phyloP scores from a whole-genome alignment of 257 asterid genomes.

The Phtheirospermum japonicum region DNA sequence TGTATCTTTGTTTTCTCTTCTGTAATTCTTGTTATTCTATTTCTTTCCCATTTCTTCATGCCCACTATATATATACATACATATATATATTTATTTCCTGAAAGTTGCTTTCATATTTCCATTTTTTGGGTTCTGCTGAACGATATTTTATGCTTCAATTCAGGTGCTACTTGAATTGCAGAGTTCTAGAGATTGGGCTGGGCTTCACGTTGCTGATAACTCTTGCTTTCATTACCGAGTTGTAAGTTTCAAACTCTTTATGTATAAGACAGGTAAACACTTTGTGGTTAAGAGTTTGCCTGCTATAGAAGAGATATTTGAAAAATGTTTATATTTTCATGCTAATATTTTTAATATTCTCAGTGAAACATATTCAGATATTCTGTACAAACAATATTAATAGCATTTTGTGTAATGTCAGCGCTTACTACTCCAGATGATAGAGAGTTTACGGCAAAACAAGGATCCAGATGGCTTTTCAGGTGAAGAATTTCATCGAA shows the following conservation, averaged over 20 bases:
- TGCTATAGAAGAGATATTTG: not conserved
- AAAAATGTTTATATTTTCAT: slow-evolving; percentile 8
- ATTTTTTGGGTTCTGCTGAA: slow-evolving; percentile 21
- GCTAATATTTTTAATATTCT: slow-evolving; percentile 15
- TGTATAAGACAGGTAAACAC: not conserved
- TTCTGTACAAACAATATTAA: slow-evolving; percentile 20
- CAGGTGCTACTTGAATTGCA: slow-evolving; percentile 68
- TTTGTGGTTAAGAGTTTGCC: not conserved
- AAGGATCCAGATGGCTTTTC: slow-evolving; percentile 37
- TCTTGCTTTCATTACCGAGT: slow-evolving; percentile 95
- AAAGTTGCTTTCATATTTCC: slow-evolving; percentile 18
- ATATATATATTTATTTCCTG: slow-evolving; percentile 1
- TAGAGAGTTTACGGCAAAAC: slow-evolving; percentile 35
- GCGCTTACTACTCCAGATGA: slow-evolving; percentile 67
- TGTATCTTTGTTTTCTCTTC: slow-evolving; percentile 8
- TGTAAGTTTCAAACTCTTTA: slow-evolving; percentile 47
- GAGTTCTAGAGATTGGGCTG: slow-evolving; percentile 74
- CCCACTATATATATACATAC: not conserved
- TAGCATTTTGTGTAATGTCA: slow-evolving; percentile 31
- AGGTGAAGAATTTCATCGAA: slow-evolving; percentile 43
- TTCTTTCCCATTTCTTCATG: slow-evolving; percentile 1
- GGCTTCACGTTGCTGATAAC: slow-evolving; percentile 86
- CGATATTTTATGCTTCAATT: slow-evolving; percentile 10
- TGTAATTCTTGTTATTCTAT: not conserved
- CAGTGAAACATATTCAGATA: slow-evolving; percentile 14